Evolutionary conservation across 352 stramenopile species (phyloP).

Genomic region (Globisporangium spiculum): DNA sequence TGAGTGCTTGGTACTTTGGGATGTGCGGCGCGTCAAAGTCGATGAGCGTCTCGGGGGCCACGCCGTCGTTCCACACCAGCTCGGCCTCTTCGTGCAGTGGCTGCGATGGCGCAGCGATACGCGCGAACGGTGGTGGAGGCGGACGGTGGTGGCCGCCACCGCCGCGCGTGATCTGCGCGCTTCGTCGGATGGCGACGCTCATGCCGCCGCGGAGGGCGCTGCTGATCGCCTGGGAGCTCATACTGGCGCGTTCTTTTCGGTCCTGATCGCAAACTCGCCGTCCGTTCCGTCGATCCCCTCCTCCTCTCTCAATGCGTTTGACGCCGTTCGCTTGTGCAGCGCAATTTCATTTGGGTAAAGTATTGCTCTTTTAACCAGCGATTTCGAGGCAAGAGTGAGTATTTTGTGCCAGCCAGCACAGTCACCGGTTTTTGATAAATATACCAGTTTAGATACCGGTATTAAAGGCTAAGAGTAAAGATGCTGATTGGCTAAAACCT

Average conservation of each 20-base stretch:
- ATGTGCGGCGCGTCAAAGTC: slow-evolving; percentile 88
- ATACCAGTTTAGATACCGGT: background rate
- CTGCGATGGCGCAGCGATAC: slow-evolving; percentile 57
- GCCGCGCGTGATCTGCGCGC: slow-evolving; percentile 45
- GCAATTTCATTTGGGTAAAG: background rate
- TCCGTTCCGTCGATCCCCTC: slow-evolving; percentile 4
- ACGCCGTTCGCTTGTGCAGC: slow-evolving; percentile 2
- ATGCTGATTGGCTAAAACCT: background rate
- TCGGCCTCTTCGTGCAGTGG: slow-evolving; percentile 75
- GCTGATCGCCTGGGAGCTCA: slow-evolving; percentile 65
- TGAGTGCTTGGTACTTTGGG: slow-evolving; percentile 69
- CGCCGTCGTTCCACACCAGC: slow-evolving; percentile 86
- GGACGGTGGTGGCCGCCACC: slow-evolving; percentile 54
- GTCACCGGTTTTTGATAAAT: background rate
- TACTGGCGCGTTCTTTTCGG: slow-evolving; percentile 16
- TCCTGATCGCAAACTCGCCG: slow-evolving; percentile 7
- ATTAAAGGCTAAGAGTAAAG: background rate
- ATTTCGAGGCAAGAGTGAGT: background rate
- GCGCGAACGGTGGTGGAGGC: slow-evolving; percentile 76
- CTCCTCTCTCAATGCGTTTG: slow-evolving; percentile 1
- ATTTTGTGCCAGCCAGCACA: background rate
- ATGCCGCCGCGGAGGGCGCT: slow-evolving; percentile 57
- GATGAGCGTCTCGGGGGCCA: slow-evolving; percentile 84
- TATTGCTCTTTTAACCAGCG: background rate
- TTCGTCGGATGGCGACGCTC: slow-evolving; percentile 51